Conservation (phyloP, 306 rosid genomes). For the Amphicarpaea edgeworthii region DNA sequence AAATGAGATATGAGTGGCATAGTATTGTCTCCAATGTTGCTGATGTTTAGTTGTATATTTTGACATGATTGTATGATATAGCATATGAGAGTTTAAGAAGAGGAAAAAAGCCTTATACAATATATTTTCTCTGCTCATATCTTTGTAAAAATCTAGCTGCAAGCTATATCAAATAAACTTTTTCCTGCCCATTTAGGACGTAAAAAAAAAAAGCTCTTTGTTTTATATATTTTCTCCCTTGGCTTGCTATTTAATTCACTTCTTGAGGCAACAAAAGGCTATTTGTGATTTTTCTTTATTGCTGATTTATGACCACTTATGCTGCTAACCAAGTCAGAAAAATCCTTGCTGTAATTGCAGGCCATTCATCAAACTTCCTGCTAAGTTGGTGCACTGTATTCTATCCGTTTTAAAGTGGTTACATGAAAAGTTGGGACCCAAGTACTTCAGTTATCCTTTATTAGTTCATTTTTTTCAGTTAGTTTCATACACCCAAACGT, state of each 20-base stretch:
- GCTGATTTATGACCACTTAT: conserved; percentile 28
- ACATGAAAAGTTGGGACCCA: conserved; percentile 58
- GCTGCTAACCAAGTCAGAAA: conserved; percentile 42
- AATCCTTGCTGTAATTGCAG: conserved; percentile 59
- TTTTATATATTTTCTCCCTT: background rate
- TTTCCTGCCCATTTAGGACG: conserved; percentile 32
- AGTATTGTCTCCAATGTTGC: conserved; percentile 26
- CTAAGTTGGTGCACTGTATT: conserved; percentile 58
- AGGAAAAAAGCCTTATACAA: conserved; percentile 15
- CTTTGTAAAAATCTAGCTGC: conserved; percentile 13
- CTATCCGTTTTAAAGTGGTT: conserved; percentile 63
- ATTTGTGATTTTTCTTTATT: conserved; percentile 35
- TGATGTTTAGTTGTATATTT: conserved; percentile 34
- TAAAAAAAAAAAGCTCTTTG: conserved; percentile 19
- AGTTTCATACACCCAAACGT: conserved; percentile 71
- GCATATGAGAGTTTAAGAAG: conserved; percentile 11
- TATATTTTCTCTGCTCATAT: conserved; percentile 31
- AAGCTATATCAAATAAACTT: conserved; percentile 22
- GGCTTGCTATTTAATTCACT: conserved; percentile 41
- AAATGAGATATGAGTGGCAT: conserved; percentile 37
- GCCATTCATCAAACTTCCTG: conserved; percentile 79
- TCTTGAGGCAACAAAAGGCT: conserved; percentile 25
- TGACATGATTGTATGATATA: conserved; percentile 33
- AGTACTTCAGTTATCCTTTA: conserved; percentile 57
- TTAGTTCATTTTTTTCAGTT: conserved; percentile 63